These are phyloP conservation scores for Microascus cirrosus DNA, from an alignment of 2,329 filamentous ascomycete species.

Conservation along the genomic window DNA sequence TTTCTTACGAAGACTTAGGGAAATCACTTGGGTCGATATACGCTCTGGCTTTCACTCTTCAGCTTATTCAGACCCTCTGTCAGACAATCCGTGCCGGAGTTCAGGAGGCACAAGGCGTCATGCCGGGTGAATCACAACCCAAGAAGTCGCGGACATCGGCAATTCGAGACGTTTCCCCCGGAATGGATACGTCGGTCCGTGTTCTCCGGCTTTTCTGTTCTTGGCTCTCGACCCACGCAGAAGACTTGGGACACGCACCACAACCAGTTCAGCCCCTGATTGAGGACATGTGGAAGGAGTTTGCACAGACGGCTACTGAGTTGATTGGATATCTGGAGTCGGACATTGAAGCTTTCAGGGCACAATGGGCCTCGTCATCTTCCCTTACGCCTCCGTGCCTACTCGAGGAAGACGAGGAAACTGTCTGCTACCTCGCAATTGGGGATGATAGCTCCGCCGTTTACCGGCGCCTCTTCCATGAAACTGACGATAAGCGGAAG, in stretches of 20 bases:
- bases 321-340: constrained; percentile 5
- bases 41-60: constrained; percentile 2
- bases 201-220: constrained; percentile 8
- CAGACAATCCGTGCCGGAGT: not conserved
- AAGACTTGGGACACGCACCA: constrained; percentile 2
- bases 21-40: not conserved
- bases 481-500: not conserved
- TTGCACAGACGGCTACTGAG: constrained; percentile 7
- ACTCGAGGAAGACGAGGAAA: constrained; percentile 7
- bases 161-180: not conserved
- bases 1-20: not conserved
- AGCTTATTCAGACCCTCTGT: constrained; percentile 1
- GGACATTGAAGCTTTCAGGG: constrained; percentile 4
- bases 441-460: constrained; percentile 3
- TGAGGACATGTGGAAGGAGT: constrained; percentile 5
- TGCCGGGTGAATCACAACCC: constrained; percentile 2
- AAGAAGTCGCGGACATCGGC: not conserved
- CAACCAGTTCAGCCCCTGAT: constrained; percentile 1
- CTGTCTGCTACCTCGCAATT: constrained; percentile 5
- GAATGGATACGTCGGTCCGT: constrained; percentile 6
- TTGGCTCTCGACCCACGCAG: constrained; percentile 8
- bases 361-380: not conserved
- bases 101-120: constrained; percentile 1
- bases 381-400: constrained; percentile 7
- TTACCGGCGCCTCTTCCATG: constrained; percentile 2